Percentiles rank a stretch among this genome's conserved stretches.
These are phyloP conservation scores for Gynostemma pentaphyllum DNA, from an alignment of 306 rosid genomes.

Conservation along the genomic window DNA sequence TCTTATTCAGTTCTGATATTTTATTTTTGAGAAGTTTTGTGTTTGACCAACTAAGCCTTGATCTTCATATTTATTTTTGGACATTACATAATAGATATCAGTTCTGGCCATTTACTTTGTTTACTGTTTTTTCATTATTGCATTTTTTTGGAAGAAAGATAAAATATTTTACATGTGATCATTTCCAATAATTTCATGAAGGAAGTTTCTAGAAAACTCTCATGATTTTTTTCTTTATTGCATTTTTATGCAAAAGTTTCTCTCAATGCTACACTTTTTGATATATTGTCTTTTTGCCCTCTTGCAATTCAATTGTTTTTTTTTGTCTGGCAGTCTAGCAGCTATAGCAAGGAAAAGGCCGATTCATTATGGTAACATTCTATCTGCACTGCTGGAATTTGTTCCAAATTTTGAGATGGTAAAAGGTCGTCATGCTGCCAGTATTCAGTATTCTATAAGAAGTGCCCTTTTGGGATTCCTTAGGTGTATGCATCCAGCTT, in stretches of 20 bases:
- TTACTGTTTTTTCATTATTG: not conserved
- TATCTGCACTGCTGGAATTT: conserved; percentile 66
- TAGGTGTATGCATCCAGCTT: conserved; percentile 61
- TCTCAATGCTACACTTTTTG: not conserved
- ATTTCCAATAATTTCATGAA: too few species aligned
- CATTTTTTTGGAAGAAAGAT: not conserved
- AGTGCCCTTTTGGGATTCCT: conserved; percentile 90
- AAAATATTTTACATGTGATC: too few species aligned
- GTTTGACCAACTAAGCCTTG: not conserved
- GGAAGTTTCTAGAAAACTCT: too few species aligned
- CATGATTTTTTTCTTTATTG: not conserved
- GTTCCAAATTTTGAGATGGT: conserved; percentile 49
- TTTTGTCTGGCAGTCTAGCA: conserved; percentile 58
- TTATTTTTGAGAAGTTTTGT: not conserved
- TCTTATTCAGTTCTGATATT: not conserved
- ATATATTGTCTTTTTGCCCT: not conserved
- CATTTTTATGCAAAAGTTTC: not conserved
- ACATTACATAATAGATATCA: not conserved
- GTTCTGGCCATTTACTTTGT: not conserved
- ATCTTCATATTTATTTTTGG: not conserved
- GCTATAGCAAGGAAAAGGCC: conserved; percentile 82
- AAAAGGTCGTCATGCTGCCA: conserved; percentile 71
- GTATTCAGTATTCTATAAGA: conserved; percentile 74
- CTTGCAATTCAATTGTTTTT: conserved; percentile 1
- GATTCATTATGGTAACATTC: conserved; percentile 52